Evolutionary conservation across 768 basidiomycete species (phyloP).

Genomic region (Tephrocybe sp.): DNA sequence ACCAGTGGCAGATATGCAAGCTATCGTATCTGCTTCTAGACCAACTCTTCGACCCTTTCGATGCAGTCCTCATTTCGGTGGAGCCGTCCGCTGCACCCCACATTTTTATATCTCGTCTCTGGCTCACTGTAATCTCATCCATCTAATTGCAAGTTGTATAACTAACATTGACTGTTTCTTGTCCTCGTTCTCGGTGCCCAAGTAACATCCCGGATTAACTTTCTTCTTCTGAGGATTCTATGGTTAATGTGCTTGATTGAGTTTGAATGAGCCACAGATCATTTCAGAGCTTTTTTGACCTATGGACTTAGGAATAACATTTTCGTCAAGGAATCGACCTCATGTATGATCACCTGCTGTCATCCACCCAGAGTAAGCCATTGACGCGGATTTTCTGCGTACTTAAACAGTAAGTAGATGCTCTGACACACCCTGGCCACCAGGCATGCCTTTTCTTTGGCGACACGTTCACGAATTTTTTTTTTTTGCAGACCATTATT

Average conservation of each 20-base stretch:
- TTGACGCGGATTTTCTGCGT: not conserved
- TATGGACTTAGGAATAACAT: not conserved
- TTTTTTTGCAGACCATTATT: not conserved
- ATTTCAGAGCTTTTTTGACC: conserved; percentile 4
- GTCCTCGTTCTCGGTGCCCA: conserved; percentile 9
- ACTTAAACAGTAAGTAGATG: not conserved
- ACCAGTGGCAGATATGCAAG: conserved; percentile 93
- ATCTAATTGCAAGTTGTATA: conserved; percentile 26
- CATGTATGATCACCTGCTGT: conserved; percentile 1
- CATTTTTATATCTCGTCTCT: conserved; percentile 13
- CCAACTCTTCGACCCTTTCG: not conserved
- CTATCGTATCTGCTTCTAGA: conserved; percentile 86
- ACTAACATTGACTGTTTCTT: conserved; percentile 18
- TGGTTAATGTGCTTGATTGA: conserved; percentile 10
- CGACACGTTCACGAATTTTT: not conserved
- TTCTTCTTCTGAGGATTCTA: conserved; percentile 22
- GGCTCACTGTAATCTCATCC: conserved; percentile 20
- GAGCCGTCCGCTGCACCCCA: conserved; percentile 4
- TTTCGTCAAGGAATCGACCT: not conserved
- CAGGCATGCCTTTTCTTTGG: not conserved
- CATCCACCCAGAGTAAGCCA: conserved; percentile 3
- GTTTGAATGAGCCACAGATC: not conserved
- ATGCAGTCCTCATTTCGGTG: not conserved
- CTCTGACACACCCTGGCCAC: conserved; percentile 1
- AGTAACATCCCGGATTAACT: too few relatives aligned